Evolutionary conservation across 129 eudicot genomes (phyloP), one percentile per base, ranked within the genome.

Genomic region (Chrysanthemum seticuspe): DNA sequence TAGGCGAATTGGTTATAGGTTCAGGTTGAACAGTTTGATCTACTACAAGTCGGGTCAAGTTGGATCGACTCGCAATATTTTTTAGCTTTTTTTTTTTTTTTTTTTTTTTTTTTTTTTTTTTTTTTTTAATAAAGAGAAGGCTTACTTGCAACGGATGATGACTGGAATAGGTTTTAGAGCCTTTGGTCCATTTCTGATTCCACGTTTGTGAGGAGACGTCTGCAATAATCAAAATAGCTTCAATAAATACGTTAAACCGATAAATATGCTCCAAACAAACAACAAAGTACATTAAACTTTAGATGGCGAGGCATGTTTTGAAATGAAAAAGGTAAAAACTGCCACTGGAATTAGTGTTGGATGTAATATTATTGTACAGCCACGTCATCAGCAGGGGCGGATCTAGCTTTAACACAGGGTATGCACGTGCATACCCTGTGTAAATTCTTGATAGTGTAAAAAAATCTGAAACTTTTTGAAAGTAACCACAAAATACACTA

Each of bases 61-160:
- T 56, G 62, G 11, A 15, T 16, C 0, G 2, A 2, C 10, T 1
- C 23, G 3, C 29, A 56, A n/a, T 9, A 36, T 36, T 6, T 36
- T 0, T 36, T 55, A 6, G 21, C 10, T 3, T 11, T n/a, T n/a
- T n/a, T n/a, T n/a, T n/a, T n/a, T n/a, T n/a, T n/a, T n/a, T n/a
- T n/a, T n/a, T n/a, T n/a, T n/a, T n/a, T n/a, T n/a, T n/a, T n/a
- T n/a, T n/a, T n/a, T n/a, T n/a, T n/a, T n/a, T n/a, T n/a, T n/a
- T n/a, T n/a, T n/a, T n/a, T n/a, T n/a, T n/a, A n/a, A n/a, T 15
- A 27, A 50, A n/a, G 1, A 71, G 74, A 82, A 5, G 19, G 4
- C 92, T 86, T 85, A 91, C 97, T 50, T 88, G 96, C 97, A 88
- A 7, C 90, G 90, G 59, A 88, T 74, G 65, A 91, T 91, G 19